These are phyloP conservation scores for Cercophora sp. DNA, from an alignment of 495 filamentous ascomycete species.

Conservation along the genomic window DNA sequence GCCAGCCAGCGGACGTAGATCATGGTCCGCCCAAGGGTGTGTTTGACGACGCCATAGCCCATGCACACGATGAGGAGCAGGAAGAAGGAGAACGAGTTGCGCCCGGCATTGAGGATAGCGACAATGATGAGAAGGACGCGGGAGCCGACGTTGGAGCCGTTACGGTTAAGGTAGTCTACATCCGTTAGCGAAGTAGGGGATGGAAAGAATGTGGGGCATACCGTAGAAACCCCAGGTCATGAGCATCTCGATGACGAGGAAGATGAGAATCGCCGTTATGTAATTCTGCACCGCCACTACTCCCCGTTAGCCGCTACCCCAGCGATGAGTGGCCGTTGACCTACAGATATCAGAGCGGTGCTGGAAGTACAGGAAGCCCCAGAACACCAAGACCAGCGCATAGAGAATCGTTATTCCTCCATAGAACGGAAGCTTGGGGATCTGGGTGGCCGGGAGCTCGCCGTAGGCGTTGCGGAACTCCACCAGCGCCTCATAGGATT, in stretches of 20 bases:
- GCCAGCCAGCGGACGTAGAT: slow-evolving; percentile 88
- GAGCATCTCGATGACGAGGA: slow-evolving; percentile 90
- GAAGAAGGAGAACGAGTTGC: slow-evolving; percentile 99
- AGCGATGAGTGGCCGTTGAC: slow-evolving; percentile 17
- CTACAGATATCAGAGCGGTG: slow-evolving; percentile 86
- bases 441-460: slow-evolving; percentile 90
- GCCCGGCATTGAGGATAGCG: slow-evolving; percentile 82
- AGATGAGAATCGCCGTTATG: slow-evolving; percentile 93
- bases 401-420: slow-evolving; percentile 93
- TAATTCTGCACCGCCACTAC: slow-evolving; percentile 97
- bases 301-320: slow-evolving; percentile 31
- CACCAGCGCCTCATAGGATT: slow-evolving; percentile 70
- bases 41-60: slow-evolving; percentile 98
- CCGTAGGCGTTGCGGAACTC: slow-evolving; percentile 95
- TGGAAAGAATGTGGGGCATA: slow-evolving; percentile 19
- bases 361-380: slow-evolving; percentile 94
- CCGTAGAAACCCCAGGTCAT: slow-evolving; percentile 98
- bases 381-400: slow-evolving; percentile 79
- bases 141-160: slow-evolving; percentile 77
- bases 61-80: slow-evolving; percentile 98
- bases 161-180: slow-evolving; percentile 80
- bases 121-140: slow-evolving; percentile 87
- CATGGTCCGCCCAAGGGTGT: slow-evolving; percentile 89
- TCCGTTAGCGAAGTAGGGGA: slow-evolving; percentile 16
- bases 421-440: slow-evolving; percentile 97